These are phyloP conservation scores for Sporothrix humicola DNA, from an alignment of 2,329 filamentous ascomycete species.

Conservation along the genomic window DNA sequence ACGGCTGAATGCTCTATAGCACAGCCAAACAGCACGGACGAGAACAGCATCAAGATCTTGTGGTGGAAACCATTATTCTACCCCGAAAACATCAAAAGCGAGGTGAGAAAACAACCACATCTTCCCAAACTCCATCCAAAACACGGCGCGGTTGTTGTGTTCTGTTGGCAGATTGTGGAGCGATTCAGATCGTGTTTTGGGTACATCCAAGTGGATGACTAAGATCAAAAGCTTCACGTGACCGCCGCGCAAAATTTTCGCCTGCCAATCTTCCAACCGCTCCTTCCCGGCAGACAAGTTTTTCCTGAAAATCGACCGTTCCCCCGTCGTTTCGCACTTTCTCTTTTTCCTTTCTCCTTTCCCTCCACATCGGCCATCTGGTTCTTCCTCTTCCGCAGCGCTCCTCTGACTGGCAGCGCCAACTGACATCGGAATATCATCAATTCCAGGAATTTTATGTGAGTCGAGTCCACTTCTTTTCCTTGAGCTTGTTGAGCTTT, in stretches of 20 bases:
- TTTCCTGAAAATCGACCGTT: conserved; percentile 21
- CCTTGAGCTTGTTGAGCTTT: conserved; percentile 1
- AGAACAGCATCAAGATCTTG: too few species aligned
- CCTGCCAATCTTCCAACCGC: not conserved
- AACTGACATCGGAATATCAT: conserved; percentile 42
- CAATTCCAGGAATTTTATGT: conserved; percentile 36
- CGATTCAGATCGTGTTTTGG: not conserved
- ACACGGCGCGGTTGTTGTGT: too few species aligned
- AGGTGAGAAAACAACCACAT: too few species aligned
- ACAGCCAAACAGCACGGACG: too few species aligned
- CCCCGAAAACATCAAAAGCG: too few species aligned
- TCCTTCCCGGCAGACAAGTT: conserved; percentile 13
- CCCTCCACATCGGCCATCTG: conserved; percentile 44
- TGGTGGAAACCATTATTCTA: too few species aligned
- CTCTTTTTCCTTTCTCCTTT: conserved; percentile 34
- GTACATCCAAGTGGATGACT: not conserved
- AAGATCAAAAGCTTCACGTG: not conserved
- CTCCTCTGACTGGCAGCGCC: conserved; percentile 40
- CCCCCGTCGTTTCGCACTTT: conserved; percentile 26
- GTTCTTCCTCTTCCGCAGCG: conserved; percentile 55
- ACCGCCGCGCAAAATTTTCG: not conserved
- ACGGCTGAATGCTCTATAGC: too few species aligned
- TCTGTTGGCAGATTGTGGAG: not conserved
- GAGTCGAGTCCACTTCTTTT: conserved; percentile 37
- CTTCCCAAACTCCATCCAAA: too few species aligned